Conservation (phyloP, 805 yeast genomes). For the Hanseniaspora lachancei region DNA sequence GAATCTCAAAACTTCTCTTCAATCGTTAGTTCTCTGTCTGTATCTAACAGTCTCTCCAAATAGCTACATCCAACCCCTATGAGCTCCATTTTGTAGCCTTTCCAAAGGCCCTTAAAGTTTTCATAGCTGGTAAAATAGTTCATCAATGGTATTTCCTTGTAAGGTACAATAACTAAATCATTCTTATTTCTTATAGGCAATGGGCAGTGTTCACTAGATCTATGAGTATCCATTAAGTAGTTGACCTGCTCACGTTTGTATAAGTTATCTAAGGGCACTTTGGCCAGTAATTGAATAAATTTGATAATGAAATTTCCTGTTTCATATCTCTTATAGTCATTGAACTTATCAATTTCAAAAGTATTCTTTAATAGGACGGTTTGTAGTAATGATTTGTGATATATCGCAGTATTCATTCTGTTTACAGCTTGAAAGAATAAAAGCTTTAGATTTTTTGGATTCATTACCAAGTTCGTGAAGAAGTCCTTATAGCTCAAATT, state of each 20-base stretch:
- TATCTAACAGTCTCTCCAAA: slow-evolving; percentile 53
- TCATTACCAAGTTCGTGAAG: slow-evolving; percentile 15
- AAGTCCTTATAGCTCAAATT: slow-evolving; percentile 31
- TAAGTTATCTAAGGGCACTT: slow-evolving; percentile 77
- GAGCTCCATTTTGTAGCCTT: slow-evolving; percentile 87
- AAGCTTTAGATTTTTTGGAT: slow-evolving; percentile 44
- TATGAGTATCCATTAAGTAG: slow-evolving; percentile 34
- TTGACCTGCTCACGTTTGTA: slow-evolving; percentile 72
- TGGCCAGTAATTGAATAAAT: slow-evolving; percentile 54
- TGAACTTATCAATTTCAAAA: slow-evolving; percentile 53
- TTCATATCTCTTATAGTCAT: slow-evolving; percentile 48
- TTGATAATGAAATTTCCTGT: slow-evolving; percentile 48
- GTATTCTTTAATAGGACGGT: slow-evolving; percentile 40
- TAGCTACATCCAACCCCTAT: slow-evolving; percentile 70
- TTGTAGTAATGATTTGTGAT: slow-evolving; percentile 50
- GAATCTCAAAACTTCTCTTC: slow-evolving; percentile 5
- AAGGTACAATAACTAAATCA: slow-evolving; percentile 32
- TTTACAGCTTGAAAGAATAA: slow-evolving; percentile 57
- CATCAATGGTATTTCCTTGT: slow-evolving; percentile 31
- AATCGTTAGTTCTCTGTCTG: slow-evolving; percentile 30
- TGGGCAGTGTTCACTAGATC: slow-evolving; percentile 18
- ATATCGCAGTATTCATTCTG: slow-evolving; percentile 45
- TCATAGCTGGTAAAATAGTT: slow-evolving; percentile 26
- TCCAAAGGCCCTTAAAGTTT: slow-evolving; percentile 37
- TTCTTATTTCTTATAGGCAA: slow-evolving; percentile 32